Base-by-base conservation (phyloP, 495 filamentous ascomycete genomes). In the Aspergillus haitiensis region DNA sequence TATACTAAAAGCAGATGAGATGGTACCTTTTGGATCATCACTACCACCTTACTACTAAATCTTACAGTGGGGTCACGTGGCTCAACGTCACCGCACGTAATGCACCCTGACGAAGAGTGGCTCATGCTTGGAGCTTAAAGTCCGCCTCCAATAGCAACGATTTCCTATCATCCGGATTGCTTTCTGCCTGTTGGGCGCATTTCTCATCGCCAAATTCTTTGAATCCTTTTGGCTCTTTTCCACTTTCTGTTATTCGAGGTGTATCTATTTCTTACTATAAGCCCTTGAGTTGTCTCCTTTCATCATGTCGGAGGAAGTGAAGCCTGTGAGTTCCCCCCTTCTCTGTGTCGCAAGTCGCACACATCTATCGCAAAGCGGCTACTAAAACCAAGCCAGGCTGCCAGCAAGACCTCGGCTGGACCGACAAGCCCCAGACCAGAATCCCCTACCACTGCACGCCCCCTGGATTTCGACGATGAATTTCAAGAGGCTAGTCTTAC, bases 401-500 rank as follows among this genome's bases (percentile, higher is more conserved):
- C 71, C 55, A 75, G 58, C 64, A 79, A 71, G 61, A 68, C 68
- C 35, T 59, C 66, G 37, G 62, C 67, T 50, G 69, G 56, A 16
- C 66, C 68, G 9, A 70, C 63, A 58, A 77, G 68, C 55, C 75
- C 69, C 15, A 74, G 75, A 33, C 81, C 91, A 46, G 91, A 96
- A 72, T 95, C 92, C 15, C 90, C 91, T 7, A 93, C 90, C 0
- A 96, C 92, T 27, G 91, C 87, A 40, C 83, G 87, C 63, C 86
- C 87, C 11, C 78, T 93, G 65, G 90, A 94, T 64, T 91, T 94
- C 78, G 90, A 94, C 65, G 92, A 95, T 81, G 91, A 94, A 63
- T 76, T 85, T 48, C 86, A 88, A 67, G 90, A 93, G 61, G 76
- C 78, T 44, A 75, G 78, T 56, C 54, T 81, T 56, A 65, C 78